Evolutionary conservation across 1,284 basidiomycete genomes (phyloP).

Genomic region (Athelia sp.): DNA sequence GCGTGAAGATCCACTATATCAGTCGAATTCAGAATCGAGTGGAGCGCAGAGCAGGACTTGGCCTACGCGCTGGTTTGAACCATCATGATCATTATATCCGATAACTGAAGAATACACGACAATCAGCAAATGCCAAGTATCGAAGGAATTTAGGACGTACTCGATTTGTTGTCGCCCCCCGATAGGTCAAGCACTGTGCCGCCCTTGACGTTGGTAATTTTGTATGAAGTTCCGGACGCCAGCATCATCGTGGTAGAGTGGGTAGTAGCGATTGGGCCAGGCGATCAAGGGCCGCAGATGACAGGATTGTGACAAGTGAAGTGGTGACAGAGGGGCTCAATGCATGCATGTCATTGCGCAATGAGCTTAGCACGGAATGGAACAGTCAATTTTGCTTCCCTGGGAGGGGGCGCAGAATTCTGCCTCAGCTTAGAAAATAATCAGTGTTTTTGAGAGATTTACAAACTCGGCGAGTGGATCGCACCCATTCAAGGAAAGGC

Average conservation of each 20-base stretch:
- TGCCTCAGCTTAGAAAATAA: too few relatives aligned
- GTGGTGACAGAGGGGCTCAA: too few relatives aligned
- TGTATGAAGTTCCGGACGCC: slow-evolving; percentile 31
- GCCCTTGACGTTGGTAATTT: slow-evolving; percentile 42
- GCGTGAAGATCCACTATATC: slow-evolving; percentile 42
- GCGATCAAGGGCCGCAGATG: too few relatives aligned
- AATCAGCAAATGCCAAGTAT: not conserved
- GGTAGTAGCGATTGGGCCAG: too few relatives aligned
- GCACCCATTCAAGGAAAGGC: too few relatives aligned
- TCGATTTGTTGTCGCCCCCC: slow-evolving; percentile 38
- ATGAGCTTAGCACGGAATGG: too few relatives aligned
- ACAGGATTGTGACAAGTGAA: too few relatives aligned
- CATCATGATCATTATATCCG: slow-evolving; percentile 39
- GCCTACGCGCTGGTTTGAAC: slow-evolving; percentile 46
- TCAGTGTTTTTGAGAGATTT: too few relatives aligned
- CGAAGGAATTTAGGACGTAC: slow-evolving; percentile 22
- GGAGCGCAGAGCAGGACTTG: not conserved
- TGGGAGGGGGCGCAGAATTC: too few relatives aligned
- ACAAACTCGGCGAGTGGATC: too few relatives aligned
- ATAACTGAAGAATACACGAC: slow-evolving; percentile 35
- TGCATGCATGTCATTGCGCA: too few relatives aligned
- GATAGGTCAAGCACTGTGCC: slow-evolving; percentile 51
- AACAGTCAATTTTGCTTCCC: too few relatives aligned
- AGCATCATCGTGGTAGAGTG: not conserved
- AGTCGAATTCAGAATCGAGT: not conserved